phyloP scores from a whole-genome alignment of 164 flowering plant species.

The Warburgia ugandensis region DNA sequence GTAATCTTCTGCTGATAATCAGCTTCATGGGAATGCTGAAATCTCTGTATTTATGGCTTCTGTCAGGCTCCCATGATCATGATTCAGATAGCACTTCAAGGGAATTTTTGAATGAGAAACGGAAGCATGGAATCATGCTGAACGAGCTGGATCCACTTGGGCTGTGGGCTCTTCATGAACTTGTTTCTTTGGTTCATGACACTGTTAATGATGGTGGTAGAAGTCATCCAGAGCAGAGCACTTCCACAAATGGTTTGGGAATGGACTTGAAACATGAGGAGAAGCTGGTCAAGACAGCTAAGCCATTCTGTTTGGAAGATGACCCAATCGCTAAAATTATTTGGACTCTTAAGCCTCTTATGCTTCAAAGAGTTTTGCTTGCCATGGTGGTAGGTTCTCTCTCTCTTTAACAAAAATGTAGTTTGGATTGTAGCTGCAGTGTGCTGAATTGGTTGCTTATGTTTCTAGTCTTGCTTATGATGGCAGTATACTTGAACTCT shows the following conservation, averaged over 20 bases:
- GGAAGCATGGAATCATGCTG: slow-evolving; percentile 20
- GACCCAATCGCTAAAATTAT: slow-evolving; percentile 69
- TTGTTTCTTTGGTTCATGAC: slow-evolving; percentile 77
- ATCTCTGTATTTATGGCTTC: not conserved
- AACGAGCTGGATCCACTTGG: slow-evolving; percentile 50
- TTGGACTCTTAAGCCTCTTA: slow-evolving; percentile 49
- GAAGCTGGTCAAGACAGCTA: slow-evolving; percentile 14
- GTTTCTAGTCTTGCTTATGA: not conserved
- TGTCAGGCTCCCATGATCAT: slow-evolving; percentile 15
- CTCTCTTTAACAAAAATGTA: not conserved
- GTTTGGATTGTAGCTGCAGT: no score
- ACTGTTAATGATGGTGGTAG: slow-evolving; percentile 29
- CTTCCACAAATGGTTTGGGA: slow-evolving; percentile 20
- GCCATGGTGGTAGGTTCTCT: slow-evolving; percentile 70
- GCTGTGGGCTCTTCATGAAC: slow-evolving; percentile 56
- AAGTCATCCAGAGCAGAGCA: slow-evolving; percentile 20
- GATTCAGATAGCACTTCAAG: slow-evolving; percentile 11
- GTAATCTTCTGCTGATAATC: not conserved
- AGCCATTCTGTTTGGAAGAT: slow-evolving; percentile 38
- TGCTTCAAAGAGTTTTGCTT: slow-evolving; percentile 48
- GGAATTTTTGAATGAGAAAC: slow-evolving; percentile 18
- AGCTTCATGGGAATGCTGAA: slow-evolving; percentile 6
- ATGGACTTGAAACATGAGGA: slow-evolving; percentile 14
- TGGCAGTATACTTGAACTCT: not conserved
- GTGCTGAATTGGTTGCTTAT: no score